A percentile compares a stretch with the other conserved stretches of the same genome.
These are phyloP conservation scores for Vigna trinervia DNA, from an alignment of 306 rosid genomes.

Conservation along the genomic window DNA sequence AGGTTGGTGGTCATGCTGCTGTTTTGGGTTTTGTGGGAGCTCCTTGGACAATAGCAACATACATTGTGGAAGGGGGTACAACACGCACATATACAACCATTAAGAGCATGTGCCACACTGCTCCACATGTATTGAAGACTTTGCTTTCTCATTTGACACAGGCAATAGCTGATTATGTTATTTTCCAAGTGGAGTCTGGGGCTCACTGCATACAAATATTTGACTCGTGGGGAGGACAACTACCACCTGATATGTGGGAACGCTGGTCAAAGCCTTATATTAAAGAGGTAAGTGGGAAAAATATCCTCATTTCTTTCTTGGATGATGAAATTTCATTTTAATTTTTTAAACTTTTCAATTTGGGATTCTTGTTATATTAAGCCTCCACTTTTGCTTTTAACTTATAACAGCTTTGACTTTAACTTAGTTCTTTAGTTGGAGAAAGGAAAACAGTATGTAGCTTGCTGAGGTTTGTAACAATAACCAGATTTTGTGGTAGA, in stretches of 20 bases:
- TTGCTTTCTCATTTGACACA: slow-evolving; percentile 87
- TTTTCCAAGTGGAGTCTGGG: slow-evolving; percentile 91
- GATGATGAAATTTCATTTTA: slow-evolving; percentile 18
- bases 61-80: slow-evolving; percentile 96
- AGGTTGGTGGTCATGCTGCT: slow-evolving; percentile 90
- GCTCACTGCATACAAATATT: slow-evolving; percentile 98
- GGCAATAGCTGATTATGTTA: slow-evolving; percentile 84
- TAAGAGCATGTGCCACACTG: slow-evolving; percentile 96
- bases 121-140: slow-evolving; percentile 80
- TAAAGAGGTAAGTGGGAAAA: slow-evolving; percentile 65
- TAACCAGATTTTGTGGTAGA: slow-evolving; percentile 29
- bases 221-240: slow-evolving; percentile 99
- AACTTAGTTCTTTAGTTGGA: slow-evolving; percentile 29
- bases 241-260: slow-evolving; percentile 96
- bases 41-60: slow-evolving; percentile 98
- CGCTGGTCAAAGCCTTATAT: slow-evolving; percentile 95
- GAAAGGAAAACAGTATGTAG: slow-evolving; percentile 20
- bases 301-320: slow-evolving; percentile 7
- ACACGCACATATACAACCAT: slow-evolving; percentile 86
- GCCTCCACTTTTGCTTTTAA: slow-evolving; percentile 3
- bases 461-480: background rate
- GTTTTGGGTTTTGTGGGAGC: slow-evolving; percentile 99
- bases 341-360: slow-evolving; percentile 14
- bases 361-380: slow-evolving; percentile 30
- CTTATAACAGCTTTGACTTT: background rate